Evolutionary conservation across 1,139 yeast species (phyloP).

Genomic region (Candida dubliniensis): DNA sequence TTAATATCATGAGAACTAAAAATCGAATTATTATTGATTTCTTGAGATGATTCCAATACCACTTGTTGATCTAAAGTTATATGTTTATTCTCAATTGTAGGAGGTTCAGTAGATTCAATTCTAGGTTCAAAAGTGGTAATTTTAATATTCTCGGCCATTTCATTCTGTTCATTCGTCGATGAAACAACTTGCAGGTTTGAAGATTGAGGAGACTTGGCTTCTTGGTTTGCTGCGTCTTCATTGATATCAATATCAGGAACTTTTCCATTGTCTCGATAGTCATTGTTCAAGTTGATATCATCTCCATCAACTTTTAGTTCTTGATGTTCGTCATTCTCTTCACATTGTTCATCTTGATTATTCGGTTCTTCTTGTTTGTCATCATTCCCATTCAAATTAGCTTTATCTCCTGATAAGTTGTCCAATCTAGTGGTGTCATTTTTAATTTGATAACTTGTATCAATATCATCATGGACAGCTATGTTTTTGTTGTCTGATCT

Average conservation of each 20-base stretch:
- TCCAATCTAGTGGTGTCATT: not conserved
- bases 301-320: too few relatives aligned
- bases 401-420: not conserved
- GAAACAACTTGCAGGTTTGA: too few relatives aligned
- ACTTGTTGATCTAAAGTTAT: not conserved
- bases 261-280: too few relatives aligned
- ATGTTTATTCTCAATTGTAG: too few relatives aligned
- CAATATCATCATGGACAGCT: slow-evolving; percentile 11
- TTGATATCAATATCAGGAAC: too few relatives aligned
- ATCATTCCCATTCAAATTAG: not conserved
- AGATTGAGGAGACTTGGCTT: too few relatives aligned
- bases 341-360: not conserved
- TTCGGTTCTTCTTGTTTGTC: slow-evolving; percentile 1
- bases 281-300: too few relatives aligned
- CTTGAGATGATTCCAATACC: not conserved
- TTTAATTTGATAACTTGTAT: slow-evolving; percentile 3
- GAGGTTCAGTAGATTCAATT: too few relatives aligned
- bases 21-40: not conserved
- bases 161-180: too few relatives aligned
- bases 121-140: too few relatives aligned
- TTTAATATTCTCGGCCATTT: too few relatives aligned
- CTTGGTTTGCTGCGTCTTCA: too few relatives aligned
- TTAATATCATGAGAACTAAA: not conserved
- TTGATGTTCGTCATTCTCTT: not conserved
- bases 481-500: not conserved